Evolutionary conservation across 2,329 filamentous ascomycete species (phyloP).

Genomic region (Penicillium aurantiogriseum): DNA sequence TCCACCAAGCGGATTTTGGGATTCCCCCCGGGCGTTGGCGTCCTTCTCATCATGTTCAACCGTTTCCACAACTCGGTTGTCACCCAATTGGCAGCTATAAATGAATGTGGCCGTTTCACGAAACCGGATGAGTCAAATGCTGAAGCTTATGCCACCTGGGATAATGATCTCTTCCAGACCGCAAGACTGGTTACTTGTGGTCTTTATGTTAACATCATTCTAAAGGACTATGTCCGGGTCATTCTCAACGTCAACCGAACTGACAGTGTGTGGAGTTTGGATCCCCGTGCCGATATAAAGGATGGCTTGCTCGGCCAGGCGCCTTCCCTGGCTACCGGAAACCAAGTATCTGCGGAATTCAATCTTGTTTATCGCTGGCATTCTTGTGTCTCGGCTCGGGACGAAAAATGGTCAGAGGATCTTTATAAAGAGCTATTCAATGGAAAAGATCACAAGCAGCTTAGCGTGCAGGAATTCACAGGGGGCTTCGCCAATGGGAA

Average conservation of each 20-base stretch:
- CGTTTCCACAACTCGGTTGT: constrained; percentile 69
- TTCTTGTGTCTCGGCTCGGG: constrained; percentile 58
- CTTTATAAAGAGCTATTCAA: constrained; percentile 52
- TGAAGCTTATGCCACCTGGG: constrained; percentile 38
- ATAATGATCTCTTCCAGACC: constrained; percentile 53
- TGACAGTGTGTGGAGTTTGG: constrained; percentile 60
- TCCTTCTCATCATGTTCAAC: constrained; percentile 66
- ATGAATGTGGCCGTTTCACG: constrained; percentile 68
- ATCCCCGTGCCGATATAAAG: constrained; percentile 60
- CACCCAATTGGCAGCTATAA: constrained; percentile 62
- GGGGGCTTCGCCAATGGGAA: constrained; percentile 44
- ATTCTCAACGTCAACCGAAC: constrained; percentile 61
- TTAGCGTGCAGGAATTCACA: constrained; percentile 42
- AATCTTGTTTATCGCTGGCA: constrained; percentile 68
- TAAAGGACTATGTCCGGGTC: constrained; percentile 61
- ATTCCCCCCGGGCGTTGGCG: constrained; percentile 68
- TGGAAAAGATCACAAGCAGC: constrained; percentile 35
- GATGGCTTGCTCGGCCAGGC: constrained; percentile 48
- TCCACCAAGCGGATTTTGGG: constrained; percentile 63
- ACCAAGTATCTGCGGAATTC: constrained; percentile 67
- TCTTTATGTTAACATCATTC: constrained; percentile 56
- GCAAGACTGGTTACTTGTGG: constrained; percentile 55
- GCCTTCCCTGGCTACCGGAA: constrained; percentile 58
- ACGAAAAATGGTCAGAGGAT: constrained; percentile 62
- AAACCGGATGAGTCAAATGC: constrained; percentile 43